These are phyloP conservation scores for Rhizopogon salebrosus DNA, from an alignment of 768 basidiomycete genomes.

Conservation along the genomic window DNA sequence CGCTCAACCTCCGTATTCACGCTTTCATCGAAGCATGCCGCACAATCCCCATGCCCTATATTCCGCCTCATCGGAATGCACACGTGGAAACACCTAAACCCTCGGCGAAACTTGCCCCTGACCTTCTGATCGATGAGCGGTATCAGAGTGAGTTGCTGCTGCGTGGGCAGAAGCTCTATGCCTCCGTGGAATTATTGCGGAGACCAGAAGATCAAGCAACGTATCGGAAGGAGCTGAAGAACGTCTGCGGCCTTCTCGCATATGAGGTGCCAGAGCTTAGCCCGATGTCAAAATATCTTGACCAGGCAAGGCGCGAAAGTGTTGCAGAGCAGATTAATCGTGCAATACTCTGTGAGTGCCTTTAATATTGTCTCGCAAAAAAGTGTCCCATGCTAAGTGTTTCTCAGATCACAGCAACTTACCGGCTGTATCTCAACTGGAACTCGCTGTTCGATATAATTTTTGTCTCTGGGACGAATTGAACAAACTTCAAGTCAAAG, in stretches of 20 bases:
- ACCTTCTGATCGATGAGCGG: constrained; percentile 27
- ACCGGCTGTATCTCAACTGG: constrained; percentile 55
- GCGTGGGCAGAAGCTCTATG: constrained; percentile 64
- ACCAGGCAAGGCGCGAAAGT: constrained; percentile 69
- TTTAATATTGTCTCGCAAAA: background rate
- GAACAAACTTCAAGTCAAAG: constrained; percentile 42
- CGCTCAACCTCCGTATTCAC: constrained; percentile 81
- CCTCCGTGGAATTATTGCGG: constrained; percentile 50
- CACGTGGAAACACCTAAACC: constrained; percentile 6
- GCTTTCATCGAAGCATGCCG: constrained; percentile 85
- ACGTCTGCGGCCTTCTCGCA: constrained; percentile 76
- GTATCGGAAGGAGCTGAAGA: constrained; percentile 66
- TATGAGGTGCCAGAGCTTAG: constrained; percentile 79
- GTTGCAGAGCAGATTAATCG: constrained; percentile 86
- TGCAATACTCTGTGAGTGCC: constrained; percentile 72
- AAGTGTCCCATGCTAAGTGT: background rate
- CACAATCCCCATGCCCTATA: constrained; percentile 55
- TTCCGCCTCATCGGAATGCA: constrained; percentile 12
- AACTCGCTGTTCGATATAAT: constrained; percentile 62
- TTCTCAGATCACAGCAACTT: constrained; percentile 44
- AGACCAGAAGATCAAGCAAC: constrained; percentile 49
- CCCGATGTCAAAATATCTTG: constrained; percentile 69
- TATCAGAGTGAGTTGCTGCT: constrained; percentile 46
- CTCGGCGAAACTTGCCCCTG: constrained; percentile 14
- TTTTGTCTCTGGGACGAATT: constrained; percentile 55